Evolutionary conservation across 148 eudicot species (phyloP).

Genomic region (Amaranthus hypochondriacus): DNA sequence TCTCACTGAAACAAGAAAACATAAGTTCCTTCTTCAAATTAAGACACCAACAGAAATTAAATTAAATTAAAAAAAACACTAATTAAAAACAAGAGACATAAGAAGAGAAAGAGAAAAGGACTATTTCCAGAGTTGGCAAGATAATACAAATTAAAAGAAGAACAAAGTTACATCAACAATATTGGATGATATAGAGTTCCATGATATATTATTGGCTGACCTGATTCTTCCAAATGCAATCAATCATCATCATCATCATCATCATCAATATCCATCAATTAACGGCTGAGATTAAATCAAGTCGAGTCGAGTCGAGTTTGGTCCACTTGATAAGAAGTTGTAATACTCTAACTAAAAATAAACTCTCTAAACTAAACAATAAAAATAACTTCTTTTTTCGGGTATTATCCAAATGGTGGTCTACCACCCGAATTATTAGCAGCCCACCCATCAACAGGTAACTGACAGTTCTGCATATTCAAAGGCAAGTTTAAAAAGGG

Average conservation of each 20-base stretch:
- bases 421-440: conserved; percentile 33
- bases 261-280: conserved; percentile 7
- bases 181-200: neutral
- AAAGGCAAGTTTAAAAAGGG: conserved; percentile 63
- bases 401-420: conserved; percentile 34
- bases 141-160: neutral
- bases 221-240: conserved; percentile 13
- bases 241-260: neutral
- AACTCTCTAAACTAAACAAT: neutral
- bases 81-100: neutral
- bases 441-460: conserved; percentile 52
- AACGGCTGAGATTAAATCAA: neutral
- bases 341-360: conserved; percentile 18
- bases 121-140: conserved; percentile 31
- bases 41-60: conserved; percentile 15
- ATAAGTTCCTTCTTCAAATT: conserved; percentile 4
- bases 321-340: neutral
- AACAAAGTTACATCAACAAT: conserved; percentile 6
- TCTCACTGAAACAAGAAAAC: neutral
- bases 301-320: neutral
- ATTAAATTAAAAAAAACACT: too few species aligned
- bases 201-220: conserved; percentile 24
- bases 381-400: neutral
- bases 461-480: conserved; percentile 44
- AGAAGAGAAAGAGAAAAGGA: neutral